A percentile compares a stretch with the other conserved stretches of the same genome.
Conservation (phyloP, 306 rosid genomes). For the Oxytropis ochrocephala region DNA sequence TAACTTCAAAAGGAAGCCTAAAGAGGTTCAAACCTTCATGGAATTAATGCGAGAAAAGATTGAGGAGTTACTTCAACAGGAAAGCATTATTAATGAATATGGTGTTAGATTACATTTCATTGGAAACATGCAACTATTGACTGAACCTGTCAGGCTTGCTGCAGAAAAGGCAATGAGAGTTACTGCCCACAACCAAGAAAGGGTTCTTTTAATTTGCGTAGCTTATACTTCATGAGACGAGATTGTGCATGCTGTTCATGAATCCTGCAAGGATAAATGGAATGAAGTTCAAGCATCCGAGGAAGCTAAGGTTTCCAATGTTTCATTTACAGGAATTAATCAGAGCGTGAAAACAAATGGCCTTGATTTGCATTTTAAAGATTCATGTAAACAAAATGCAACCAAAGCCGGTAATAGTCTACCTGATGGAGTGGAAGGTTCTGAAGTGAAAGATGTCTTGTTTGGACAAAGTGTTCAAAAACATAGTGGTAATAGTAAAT, state of each 20-base stretch:
- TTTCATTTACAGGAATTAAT: slow-evolving; percentile 14
- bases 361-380: slow-evolving; percentile 12
- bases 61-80: slow-evolving; percentile 47
- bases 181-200: slow-evolving; percentile 47
- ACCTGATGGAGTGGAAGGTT: slow-evolving; percentile 6
- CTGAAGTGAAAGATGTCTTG: slow-evolving; percentile 5
- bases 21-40: slow-evolving; percentile 59
- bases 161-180: slow-evolving; percentile 66
- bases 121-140: slow-evolving; percentile 54
- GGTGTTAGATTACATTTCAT: slow-evolving; percentile 57
- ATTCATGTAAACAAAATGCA: slow-evolving; percentile 18
- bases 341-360: slow-evolving; percentile 26
- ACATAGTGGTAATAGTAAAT: not conserved
- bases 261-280: slow-evolving; percentile 48
- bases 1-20: slow-evolving; percentile 55
- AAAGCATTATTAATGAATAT: slow-evolving; percentile 41
- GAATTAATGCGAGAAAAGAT: slow-evolving; percentile 69
- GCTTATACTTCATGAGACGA: slow-evolving; percentile 71
- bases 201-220: slow-evolving; percentile 46
- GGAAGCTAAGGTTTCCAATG: slow-evolving; percentile 19
- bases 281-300: slow-evolving; percentile 31
- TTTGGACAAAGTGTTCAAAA: not conserved
- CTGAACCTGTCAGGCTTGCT: slow-evolving; percentile 46
- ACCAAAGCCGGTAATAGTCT: too few species aligned
- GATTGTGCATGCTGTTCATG: slow-evolving; percentile 55